Base-by-base conservation (phyloP, 306 rosid species). In the Castanopsis chinensis region DNA sequence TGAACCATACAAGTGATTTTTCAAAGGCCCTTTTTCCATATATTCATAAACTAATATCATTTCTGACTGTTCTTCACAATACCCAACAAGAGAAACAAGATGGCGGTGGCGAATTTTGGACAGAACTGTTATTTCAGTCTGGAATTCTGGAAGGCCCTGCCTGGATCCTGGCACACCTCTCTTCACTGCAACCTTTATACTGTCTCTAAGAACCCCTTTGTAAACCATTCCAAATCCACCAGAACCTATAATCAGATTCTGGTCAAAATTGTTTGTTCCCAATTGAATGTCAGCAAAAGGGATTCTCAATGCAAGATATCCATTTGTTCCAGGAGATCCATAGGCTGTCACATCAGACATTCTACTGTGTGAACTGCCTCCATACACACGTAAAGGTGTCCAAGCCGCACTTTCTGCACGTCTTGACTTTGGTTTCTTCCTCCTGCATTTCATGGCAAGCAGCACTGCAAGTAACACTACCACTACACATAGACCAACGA, bases 131-230 rank as follows among this genome's bases (percentile, higher is more conserved):
- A 96, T 96, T 83, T 96, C 98, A 10, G 96, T 85, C 25, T 96
- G 99, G 86, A 96, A 96, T 80, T 96, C 99, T 21, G 99, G 98
- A 84, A 93, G 96, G 83, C 99, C 99, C 78, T 96, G 98, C 85
- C 99, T 86, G 55, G 99, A 96, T 55, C 99, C 99, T 0, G 94
- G 99, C 88, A 89, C 86, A 35, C 97, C 96, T 86, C 99, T 90
- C 91, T 96, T 96, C 78, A 96, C 98, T 4, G 99, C 98, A 76
- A 96, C 98, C 81, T 90, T 93, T 9, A 81, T 82, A 65, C 89
- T 91, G 85, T 96, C 94, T 85, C 83, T 81, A 51, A 96, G 90
- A 35, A 82, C 87, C 61, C 89, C 99, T 75, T 90, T 91, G 88
- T 80, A 96, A 54, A 96, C 99, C 91, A 82, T 87, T 69, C 99